These are phyloP conservation scores for Kitagawia praeruptora DNA, from an alignment of 129 eudicot species.

Conservation along the genomic window DNA sequence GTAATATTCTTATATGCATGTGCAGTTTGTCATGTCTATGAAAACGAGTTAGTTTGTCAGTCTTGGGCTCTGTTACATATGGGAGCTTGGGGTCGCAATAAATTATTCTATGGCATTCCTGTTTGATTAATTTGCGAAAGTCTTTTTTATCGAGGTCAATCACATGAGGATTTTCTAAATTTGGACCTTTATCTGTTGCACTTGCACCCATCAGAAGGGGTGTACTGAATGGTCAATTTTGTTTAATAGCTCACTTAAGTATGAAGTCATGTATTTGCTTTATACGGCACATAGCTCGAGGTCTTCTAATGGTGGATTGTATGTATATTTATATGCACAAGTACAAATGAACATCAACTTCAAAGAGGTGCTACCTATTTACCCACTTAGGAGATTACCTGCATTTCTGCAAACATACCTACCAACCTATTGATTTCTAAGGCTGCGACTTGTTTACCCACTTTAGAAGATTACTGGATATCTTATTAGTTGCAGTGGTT, in stretches of 20 bases:
- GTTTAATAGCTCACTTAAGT: neutral
- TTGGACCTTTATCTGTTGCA: neutral
- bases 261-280: neutral
- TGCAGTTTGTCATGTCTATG: neutral
- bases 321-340: neutral
- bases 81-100: neutral
- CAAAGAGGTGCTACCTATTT: neutral
- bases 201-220: conserved; percentile 2
- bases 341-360: neutral
- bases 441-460: neutral
- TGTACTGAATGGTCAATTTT: neutral
- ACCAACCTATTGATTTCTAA: neutral
- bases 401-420: neutral
- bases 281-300: neutral
- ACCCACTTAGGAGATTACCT: neutral
- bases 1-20: conserved; percentile 2
- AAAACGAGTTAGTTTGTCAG: neutral
- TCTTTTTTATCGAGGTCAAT: neutral
- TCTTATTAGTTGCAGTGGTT: neutral
- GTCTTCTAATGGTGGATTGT: neutral
- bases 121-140: neutral
- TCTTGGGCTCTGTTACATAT: neutral
- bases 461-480: neutral
- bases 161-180: too few species aligned
- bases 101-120: neutral